Base-by-base conservation (phyloP, 768 basidiomycete genomes). In the Pleurotus ostreatus region DNA sequence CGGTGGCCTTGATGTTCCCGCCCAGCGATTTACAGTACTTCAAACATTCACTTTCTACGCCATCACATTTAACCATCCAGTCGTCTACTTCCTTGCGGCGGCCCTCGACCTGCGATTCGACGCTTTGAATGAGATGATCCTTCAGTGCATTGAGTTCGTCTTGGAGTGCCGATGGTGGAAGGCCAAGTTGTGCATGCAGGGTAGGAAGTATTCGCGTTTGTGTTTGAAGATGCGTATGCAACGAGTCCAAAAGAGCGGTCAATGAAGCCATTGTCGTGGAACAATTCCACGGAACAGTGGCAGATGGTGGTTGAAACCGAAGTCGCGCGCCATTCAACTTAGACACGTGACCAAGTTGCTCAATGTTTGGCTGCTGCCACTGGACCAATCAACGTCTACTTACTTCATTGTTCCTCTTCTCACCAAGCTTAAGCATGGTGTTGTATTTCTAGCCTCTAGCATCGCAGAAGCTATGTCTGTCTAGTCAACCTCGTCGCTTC, bases 141-240 rank as follows among this genome's bases (percentile, higher is more conserved):
- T 94, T 87, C 5, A 96, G 78, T 6, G 78, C 70, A 52, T 79
- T 74, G 30, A 95, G 78, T 57, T 97, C 94, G 67, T 91, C 87
- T 66, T 90, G 84, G 43, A 95, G 81, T 0, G 92, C 86, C 9
- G 85, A 83, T 23, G 83, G 70, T 7, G 93, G 91, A 12, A 95
- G 78, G 30, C 91, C 92, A 13, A 96, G 88, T 64, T 91, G 91
- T 1, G 82, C 77, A 69, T 95, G 92, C 3, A 96, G 76, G 5
- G 86, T 84, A 13, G 92, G 92, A 2, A 96, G 75, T 30, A 92
- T 77, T 59, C 89, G 86, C 0, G 90, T 92, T 70, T 95, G 92
- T 1, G 85, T 72, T 68, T 89, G 88, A 4, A 94, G 74, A 67
- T 90, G 88, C 2, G 84, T 78, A 60, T 92, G 89, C 23, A 94